Percentiles rank a stretch among this genome's conserved stretches.
These are phyloP conservation scores for Musa beccarii DNA, from an alignment of 176 grass and related monocot genomes.

Conservation along the genomic window DNA sequence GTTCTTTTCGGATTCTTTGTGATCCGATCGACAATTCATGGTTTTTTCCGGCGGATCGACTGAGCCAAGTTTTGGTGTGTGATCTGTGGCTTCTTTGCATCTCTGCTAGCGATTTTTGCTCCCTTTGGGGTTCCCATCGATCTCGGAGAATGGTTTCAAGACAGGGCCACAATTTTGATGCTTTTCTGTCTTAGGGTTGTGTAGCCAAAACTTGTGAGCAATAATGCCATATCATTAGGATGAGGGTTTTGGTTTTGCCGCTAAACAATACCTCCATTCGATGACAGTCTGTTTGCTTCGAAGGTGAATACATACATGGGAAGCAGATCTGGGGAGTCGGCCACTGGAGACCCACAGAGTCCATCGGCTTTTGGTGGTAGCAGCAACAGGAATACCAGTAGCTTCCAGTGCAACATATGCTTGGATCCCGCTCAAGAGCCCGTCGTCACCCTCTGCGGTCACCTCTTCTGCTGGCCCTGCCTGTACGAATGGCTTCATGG, in stretches of 20 bases:
- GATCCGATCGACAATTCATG: too few species aligned
- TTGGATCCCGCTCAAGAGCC: slow-evolving; percentile 13
- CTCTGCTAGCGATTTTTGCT: too few species aligned
- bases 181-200: neutral
- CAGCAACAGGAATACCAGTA: neutral
- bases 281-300: too few species aligned
- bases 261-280: neutral
- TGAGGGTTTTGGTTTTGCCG: neutral
- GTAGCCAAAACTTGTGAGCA: neutral
- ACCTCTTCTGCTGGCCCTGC: slow-evolving; percentile 19
- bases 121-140: too few species aligned
- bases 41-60: too few species aligned
- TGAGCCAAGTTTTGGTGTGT: neutral
- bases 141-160: too few species aligned
- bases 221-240: neutral
- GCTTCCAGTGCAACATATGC: slow-evolving; percentile 20
- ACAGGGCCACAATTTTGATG: too few species aligned
- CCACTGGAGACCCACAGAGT: neutral
- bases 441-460: slow-evolving; percentile 16
- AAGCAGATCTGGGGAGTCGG: neutral
- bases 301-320: neutral
- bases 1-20: too few species aligned
- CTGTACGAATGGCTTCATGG: slow-evolving; percentile 19
- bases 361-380: neutral
- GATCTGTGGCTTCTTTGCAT: too few species aligned